Conservation (phyloP, 2,329 filamentous ascomycete species). For the Fusarium xylarioides region DNA sequence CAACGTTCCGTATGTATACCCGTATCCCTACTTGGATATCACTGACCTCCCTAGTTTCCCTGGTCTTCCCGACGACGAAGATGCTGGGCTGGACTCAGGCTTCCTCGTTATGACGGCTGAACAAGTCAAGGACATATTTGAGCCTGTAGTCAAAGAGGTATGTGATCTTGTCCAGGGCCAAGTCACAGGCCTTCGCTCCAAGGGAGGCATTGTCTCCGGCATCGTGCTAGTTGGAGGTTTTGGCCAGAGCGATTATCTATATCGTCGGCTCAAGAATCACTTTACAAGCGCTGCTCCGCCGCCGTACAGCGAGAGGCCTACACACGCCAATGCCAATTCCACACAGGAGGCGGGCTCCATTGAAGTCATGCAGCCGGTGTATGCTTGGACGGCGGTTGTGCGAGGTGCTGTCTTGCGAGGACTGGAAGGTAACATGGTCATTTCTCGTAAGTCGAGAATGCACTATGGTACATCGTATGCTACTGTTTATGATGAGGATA, state of each 20-base stretch:
- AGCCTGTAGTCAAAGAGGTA: constrained; percentile 77
- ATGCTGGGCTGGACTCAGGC: constrained; percentile 76
- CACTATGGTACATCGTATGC: constrained; percentile 85
- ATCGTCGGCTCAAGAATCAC: constrained; percentile 74
- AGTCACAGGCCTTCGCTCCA: constrained; percentile 68
- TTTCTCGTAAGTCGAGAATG: constrained; percentile 77
- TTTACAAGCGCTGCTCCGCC: constrained; percentile 69
- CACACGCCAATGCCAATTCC: constrained; percentile 64
- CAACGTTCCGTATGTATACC: constrained; percentile 70
- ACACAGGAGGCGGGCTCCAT: constrained; percentile 65
- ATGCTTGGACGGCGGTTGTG: constrained; percentile 84
- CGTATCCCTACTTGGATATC: neutral
- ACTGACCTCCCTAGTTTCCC: constrained; percentile 64
- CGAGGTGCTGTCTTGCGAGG: constrained; percentile 79
- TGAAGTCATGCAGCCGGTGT: constrained; percentile 83
- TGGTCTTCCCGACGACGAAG: constrained; percentile 78
- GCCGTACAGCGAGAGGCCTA: constrained; percentile 75
- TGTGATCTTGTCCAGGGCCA: constrained; percentile 75
- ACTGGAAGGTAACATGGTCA: constrained; percentile 81
- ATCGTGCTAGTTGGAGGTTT: constrained; percentile 86
- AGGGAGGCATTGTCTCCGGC: constrained; percentile 72
- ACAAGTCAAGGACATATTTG: constrained; percentile 77
- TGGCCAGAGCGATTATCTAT: constrained; percentile 80
- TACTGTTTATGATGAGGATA: constrained; percentile 79
- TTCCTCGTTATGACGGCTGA: constrained; percentile 77